Evolutionary conservation across 441 rosid genomes (phyloP).

Genomic region (Pelargonium citronellum): DNA sequence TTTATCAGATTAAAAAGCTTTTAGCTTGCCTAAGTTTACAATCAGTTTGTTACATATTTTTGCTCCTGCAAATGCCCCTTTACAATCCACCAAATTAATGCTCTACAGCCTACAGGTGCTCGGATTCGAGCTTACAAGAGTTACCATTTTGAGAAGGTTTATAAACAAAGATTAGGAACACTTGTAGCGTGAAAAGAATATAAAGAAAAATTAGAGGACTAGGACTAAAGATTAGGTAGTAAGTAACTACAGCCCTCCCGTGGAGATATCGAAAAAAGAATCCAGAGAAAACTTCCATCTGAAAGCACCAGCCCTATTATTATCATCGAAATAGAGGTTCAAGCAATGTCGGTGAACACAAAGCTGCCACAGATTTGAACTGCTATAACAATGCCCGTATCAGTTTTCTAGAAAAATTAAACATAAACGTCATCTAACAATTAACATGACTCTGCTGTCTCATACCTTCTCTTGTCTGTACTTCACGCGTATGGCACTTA

Average conservation of each 20-base stretch:
- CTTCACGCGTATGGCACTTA: slow-evolving; percentile 46
- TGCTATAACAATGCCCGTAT: not conserved
- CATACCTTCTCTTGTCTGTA: slow-evolving; percentile 54
- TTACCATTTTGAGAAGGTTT: not conserved
- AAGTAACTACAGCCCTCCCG: not conserved
- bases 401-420: not conserved
- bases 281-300: no score
- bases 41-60: not conserved
- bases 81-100: slow-evolving; percentile 7
- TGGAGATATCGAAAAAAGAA: not conserved
- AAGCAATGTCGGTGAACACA: not conserved
- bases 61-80: not conserved
- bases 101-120: not conserved
- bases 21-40: not conserved
- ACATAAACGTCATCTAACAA: not conserved
- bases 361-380: slow-evolving; percentile 7
- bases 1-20: not conserved
- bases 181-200: not conserved
- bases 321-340: not conserved
- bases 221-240: no score
- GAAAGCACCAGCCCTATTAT: no score
- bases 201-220: not conserved
- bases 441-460: no score
- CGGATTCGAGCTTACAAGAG: no score
- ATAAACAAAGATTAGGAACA: not conserved